These are phyloP conservation scores for Neohortaea acidophila DNA, from an alignment of 495 filamentous ascomycete genomes.

Conservation along the genomic window DNA sequence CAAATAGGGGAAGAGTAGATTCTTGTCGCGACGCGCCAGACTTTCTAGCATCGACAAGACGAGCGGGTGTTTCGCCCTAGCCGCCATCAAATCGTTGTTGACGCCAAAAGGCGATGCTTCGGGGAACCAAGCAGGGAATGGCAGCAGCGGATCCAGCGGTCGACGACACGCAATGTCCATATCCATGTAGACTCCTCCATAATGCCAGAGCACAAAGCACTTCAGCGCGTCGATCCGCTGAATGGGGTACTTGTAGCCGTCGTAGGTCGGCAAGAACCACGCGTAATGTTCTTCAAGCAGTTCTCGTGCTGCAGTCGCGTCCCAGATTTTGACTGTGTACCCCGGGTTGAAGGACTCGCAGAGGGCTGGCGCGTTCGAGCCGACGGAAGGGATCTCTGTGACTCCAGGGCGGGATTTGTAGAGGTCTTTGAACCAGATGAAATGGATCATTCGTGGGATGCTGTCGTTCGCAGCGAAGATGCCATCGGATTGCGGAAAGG, in stretches of 20 bases:
- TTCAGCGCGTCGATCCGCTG: background rate
- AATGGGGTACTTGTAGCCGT: background rate
- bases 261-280: background rate
- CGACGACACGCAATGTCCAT: slow-evolving; percentile 1
- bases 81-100: slow-evolving; percentile 1
- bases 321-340: background rate
- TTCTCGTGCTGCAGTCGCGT: background rate
- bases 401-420: background rate
- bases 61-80: background rate
- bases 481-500: no score
- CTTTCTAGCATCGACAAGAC: background rate
- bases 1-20: background rate
- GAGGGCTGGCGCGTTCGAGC: background rate
- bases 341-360: background rate
- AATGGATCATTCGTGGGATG: slow-evolving; percentile 1
- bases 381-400: background rate
- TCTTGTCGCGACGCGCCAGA: background rate
- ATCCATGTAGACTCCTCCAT: slow-evolving; percentile 1
- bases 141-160: background rate
- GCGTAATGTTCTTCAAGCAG: background rate
- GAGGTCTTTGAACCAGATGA: slow-evolving; percentile 2
- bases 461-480: background rate
- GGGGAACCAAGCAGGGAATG: background rate
- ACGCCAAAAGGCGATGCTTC: background rate
- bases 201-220: background rate